Base-by-base conservation (phyloP, 129 eudicot species). In the Tagetes erecta region DNA sequence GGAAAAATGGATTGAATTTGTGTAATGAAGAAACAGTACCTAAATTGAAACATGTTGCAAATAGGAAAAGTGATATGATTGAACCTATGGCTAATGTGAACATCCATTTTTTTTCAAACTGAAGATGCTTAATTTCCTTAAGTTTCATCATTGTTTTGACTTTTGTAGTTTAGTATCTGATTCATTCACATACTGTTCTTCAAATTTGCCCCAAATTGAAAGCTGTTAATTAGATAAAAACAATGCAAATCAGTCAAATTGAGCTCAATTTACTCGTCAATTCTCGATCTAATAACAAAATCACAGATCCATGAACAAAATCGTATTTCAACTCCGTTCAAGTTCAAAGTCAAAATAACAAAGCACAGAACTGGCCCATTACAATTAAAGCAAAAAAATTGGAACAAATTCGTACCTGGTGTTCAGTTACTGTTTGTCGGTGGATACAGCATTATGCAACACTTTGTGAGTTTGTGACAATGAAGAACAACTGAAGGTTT, bases 101-200 rank as follows among this genome's bases (percentile, higher is more conserved):
- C 57, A 81, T 83, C 97, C 98, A 94, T 80, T 80, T 86, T 77
- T 78, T 90, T 76, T 93, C 98, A 73, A 83, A 52, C 78, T 80
- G 80, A 58, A 83, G 5, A 64, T 80, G 62, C 75, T 80, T 83
- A 78, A 82, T 70, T 52, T 72, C 78, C 42, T 79, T 79, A 0
- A 79, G 73, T 80, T 69, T 80, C 85, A 84, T 79, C 80, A 82
- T 60, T 2, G 9, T 63, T 63, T 40, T 56, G 71, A 40, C 33
- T 33, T 11, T n/a, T 35, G 68, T 74, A 74, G 8, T 59, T 55
- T 20, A 20, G 27, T 20, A 20, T 20, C 27, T 20, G 27, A 20
- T 20, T 49, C 72, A 62, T 70, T 77, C 35, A 63, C 64, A 62
- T 50, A 60, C 3, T 50, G 39, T 40, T 70, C 65, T 64, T 78